Conservation (phyloP, 2,329 filamentous ascomycete genomes). For the Diplodia seriata region DNA sequence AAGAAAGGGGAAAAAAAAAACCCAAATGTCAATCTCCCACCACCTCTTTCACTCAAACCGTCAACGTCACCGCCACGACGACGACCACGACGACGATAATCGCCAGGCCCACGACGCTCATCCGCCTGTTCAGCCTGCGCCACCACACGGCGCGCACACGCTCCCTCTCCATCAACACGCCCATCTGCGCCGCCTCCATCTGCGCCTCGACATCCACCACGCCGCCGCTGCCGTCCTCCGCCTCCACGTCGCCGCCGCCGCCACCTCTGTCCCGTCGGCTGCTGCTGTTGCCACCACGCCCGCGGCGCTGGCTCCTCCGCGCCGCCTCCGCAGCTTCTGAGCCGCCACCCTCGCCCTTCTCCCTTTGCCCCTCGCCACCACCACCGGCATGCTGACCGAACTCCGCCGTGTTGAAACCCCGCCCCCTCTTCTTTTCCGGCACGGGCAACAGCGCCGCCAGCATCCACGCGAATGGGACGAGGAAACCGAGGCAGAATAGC, state of each 20-base stretch:
- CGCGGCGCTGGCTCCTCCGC: not conserved
- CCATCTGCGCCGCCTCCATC: not conserved
- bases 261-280: not conserved
- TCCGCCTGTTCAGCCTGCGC: constrained; percentile 24
- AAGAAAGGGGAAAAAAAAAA: not conserved
- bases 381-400: no score
- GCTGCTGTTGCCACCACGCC: no score
- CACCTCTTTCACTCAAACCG: not conserved
- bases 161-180: constrained; percentile 10
- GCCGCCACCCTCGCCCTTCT: not conserved
- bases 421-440: not conserved
- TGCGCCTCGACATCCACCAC: constrained; percentile 18
- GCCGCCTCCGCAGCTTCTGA: no score
- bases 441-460: constrained; percentile 23
- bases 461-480: constrained; percentile 28
- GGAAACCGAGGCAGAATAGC: constrained; percentile 27
- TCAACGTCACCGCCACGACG: constrained; percentile 18
- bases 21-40: not conserved
- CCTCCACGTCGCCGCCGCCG: not conserved
- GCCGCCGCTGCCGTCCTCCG: constrained; percentile 5
- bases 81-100: constrained; percentile 16
- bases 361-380: not conserved
- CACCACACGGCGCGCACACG: constrained; percentile 18
- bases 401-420: no score
- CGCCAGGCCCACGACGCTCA: constrained; percentile 15